Evolutionary conservation across 2,329 filamentous ascomycete genomes (phyloP).

Genomic region (Ophiocordyceps camponoti-leonardi): DNA sequence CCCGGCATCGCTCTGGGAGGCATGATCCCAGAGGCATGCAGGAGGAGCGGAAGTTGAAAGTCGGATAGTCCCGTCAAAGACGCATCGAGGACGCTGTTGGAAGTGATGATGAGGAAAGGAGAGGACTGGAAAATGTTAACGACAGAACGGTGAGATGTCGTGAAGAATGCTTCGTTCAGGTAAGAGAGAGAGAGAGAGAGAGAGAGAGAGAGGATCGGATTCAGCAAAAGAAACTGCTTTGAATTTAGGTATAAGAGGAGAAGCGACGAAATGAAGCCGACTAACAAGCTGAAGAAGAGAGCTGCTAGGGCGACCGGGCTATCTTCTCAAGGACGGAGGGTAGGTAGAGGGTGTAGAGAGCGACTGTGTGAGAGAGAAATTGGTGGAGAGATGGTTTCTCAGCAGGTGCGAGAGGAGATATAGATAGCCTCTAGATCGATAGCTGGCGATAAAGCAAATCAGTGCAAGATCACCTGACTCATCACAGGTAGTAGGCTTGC

Average conservation of each 20-base stretch:
- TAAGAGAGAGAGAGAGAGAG: neutral
- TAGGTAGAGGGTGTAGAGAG: neutral
- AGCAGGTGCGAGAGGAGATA: neutral
- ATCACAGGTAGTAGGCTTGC: neutral
- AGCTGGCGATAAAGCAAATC: neutral
- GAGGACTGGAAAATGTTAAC: neutral
- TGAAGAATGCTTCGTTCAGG: neutral
- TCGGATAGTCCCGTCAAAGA: neutral
- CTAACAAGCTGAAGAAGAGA: neutral
- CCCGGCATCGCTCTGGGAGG: conserved; percentile 1
- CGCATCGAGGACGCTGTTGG: neutral
- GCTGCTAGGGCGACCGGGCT: neutral
- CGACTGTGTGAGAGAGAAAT: neutral
- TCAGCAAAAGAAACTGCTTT: neutral
- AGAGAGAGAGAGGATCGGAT: neutral
- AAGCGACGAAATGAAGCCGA: neutral
- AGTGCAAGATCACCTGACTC: neutral
- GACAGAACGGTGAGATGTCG: neutral
- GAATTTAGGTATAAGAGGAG: neutral
- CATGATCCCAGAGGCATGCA: conserved; percentile 1
- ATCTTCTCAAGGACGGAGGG: neutral
- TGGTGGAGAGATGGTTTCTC: neutral
- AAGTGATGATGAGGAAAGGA: conserved; percentile 1
- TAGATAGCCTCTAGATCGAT: neutral
- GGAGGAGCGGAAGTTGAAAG: neutral